Percentiles rank a stretch among this genome's conserved stretches.
These are phyloP conservation scores for Thalia dealbata DNA, from an alignment of 176 grass and related monocot species.

Conservation along the genomic window DNA sequence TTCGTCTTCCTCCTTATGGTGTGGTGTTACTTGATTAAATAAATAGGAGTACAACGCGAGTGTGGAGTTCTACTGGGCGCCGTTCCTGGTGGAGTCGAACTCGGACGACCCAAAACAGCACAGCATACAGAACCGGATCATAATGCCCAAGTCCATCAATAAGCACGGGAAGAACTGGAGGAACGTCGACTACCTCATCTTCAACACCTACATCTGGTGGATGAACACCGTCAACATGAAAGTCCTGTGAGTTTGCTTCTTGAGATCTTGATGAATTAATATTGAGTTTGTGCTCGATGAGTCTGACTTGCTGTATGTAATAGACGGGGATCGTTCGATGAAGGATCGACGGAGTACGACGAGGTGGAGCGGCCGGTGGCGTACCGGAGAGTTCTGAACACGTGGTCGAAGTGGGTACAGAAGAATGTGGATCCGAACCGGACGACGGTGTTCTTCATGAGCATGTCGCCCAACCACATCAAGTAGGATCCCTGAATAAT, in stretches of 20 bases:
- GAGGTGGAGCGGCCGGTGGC: conserved; percentile 54
- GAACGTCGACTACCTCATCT: conserved; percentile 65
- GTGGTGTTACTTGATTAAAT: not conserved
- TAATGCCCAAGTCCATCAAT: conserved; percentile 47
- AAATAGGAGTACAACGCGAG: conserved; percentile 69
- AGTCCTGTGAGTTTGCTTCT: conserved; percentile 38
- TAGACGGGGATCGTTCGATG: conserved; percentile 37
- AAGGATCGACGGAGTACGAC: conserved; percentile 57
- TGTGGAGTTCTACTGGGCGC: conserved; percentile 92
- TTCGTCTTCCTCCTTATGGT: no score
- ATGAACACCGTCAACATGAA: conserved; percentile 65
- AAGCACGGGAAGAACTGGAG: conserved; percentile 57
- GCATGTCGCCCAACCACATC: conserved; percentile 77
- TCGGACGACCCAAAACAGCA: conserved; percentile 75
- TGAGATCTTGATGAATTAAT: not conserved
- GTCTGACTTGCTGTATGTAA: conserved; percentile 7
- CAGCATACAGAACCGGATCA: conserved; percentile 47
- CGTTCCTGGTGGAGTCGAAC: conserved; percentile 91
- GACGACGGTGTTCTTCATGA: conserved; percentile 75
- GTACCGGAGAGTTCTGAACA: conserved; percentile 47
- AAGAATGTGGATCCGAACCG: conserved; percentile 44
- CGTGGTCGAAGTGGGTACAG: conserved; percentile 56
- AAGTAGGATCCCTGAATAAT: conserved; percentile 30
- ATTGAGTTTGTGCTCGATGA: no score
- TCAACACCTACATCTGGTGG: conserved; percentile 99